Percentiles rank a stretch among this genome's conserved stretches.
phyloP scores from a whole-genome alignment of 169 alveolate genomes.

The Plasmodium adleri region DNA sequence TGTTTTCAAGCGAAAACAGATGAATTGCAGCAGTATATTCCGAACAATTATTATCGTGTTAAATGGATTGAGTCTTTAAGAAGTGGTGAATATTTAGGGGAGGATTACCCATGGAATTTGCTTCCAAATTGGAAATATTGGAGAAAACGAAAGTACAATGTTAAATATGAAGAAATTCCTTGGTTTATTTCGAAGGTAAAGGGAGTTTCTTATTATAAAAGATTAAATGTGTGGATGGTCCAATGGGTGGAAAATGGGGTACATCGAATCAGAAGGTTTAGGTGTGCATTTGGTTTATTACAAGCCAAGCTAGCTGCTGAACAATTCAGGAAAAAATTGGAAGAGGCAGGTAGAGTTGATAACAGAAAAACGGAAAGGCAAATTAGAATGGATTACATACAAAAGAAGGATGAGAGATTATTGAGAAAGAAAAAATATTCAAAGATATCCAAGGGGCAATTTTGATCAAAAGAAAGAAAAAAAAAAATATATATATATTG shows the following conservation, averaged over 20 bases:
- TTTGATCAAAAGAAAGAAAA: constrained; percentile 5
- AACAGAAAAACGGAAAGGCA: constrained; percentile 84
- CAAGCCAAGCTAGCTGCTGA: constrained; percentile 90
- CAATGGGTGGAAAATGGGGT: constrained; percentile 90
- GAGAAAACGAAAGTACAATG: constrained; percentile 87
- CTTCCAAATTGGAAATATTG: constrained; percentile 81
- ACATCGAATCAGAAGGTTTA: constrained; percentile 88
- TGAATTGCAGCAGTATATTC: constrained; percentile 41
- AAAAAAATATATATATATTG: neutral
- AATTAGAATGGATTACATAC: constrained; percentile 79
- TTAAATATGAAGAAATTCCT: constrained; percentile 79
- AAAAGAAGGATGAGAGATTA: constrained; percentile 75
- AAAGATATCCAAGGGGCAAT: constrained; percentile 70
- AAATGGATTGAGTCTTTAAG: constrained; percentile 78
- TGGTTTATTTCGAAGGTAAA: constrained; percentile 80
- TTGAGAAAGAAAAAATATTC: constrained; percentile 76
- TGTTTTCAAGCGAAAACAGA: constrained; percentile 54
- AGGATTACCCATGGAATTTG: constrained; percentile 86
- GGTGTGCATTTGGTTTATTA: constrained; percentile 88
- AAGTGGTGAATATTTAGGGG: constrained; percentile 88
- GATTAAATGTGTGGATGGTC: constrained; percentile 88
- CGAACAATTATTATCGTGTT: constrained; percentile 52
- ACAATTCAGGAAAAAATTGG: constrained; percentile 80
- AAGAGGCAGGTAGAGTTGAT: constrained; percentile 84
- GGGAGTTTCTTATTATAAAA: constrained; percentile 81